These are phyloP conservation scores for Irpex lacteus DNA, from an alignment of 1,284 basidiomycete species.

Conservation along the genomic window DNA sequence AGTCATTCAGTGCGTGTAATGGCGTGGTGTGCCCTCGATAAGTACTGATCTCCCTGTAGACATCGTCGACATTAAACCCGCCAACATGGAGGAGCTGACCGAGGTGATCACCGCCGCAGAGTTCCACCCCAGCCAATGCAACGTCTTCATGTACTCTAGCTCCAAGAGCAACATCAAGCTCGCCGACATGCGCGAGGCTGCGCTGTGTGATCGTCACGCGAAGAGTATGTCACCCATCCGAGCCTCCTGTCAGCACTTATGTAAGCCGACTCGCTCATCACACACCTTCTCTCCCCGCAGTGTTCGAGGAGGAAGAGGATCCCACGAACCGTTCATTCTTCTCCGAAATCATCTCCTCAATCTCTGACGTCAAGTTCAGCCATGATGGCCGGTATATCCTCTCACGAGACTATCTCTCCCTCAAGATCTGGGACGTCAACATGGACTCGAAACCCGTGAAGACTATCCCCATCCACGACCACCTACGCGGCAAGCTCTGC, in stretches of 20 bases:
- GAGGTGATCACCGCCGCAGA: conserved; percentile 99
- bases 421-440: conserved; percentile 99
- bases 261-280: conserved; percentile 5
- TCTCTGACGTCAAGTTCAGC: conserved; percentile 99
- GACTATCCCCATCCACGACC: conserved; percentile 99
- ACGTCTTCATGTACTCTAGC: conserved; percentile 99
- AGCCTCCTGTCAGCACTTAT: conserved; percentile 4
- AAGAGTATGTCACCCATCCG: conserved; percentile 69
- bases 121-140: conserved; percentile 98
- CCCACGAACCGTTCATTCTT: conserved; percentile 98
- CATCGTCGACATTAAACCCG: conserved; percentile 99
- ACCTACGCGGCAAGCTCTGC: conserved; percentile 95
- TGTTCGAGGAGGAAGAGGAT: conserved; percentile 98
- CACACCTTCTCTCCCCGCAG: conserved; percentile 40
- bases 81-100: conserved; percentile 99
- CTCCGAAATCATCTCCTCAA: conserved; percentile 99
- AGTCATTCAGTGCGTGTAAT: conserved; percentile 89
- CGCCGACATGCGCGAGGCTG: conserved; percentile 99
- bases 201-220: conserved; percentile 93
- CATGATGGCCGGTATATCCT: conserved; percentile 97
- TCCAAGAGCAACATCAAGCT: conserved; percentile 99
- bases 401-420: conserved; percentile 93
- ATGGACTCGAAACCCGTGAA: conserved; percentile 98
- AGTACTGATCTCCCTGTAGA: conserved; percentile 51
- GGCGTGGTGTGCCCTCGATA: background rate